Percentiles rank a stretch among this genome's conserved stretches.
Evolutionary conservation across 140 eudicot species (phyloP).

Genomic region (Anethum foeniculum): DNA sequence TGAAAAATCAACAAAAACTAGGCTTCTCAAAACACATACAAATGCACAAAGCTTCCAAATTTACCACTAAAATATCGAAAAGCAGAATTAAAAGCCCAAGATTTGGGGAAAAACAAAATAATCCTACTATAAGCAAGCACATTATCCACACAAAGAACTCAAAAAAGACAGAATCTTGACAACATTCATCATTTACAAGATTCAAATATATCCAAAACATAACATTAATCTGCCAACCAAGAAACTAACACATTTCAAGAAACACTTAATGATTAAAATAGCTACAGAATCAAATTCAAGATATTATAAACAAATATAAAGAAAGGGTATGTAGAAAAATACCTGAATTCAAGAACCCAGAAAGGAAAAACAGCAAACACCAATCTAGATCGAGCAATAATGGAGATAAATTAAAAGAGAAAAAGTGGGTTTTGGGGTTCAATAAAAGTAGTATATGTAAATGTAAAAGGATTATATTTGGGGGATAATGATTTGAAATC

Average conservation of each 20-base stretch:
- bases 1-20: background rate
- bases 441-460: background rate
- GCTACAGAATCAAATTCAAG: background rate
- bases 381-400: constrained; percentile 20
- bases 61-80: background rate
- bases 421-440: background rate
- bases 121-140: background rate
- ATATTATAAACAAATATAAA: background rate
- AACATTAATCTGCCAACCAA: background rate
- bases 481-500: background rate
- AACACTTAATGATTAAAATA: background rate
- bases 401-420: background rate
- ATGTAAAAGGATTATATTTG: background rate
- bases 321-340: background rate
- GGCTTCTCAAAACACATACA: background rate
- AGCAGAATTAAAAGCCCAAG: background rate
- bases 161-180: background rate
- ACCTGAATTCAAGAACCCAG: constrained; percentile 12
- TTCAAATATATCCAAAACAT: background rate
- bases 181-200: background rate
- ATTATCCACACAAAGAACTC: background rate
- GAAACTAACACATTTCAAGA: constrained; percentile 8
- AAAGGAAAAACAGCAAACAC: background rate
- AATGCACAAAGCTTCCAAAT: background rate
- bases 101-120: background rate